A percentile compares a stretch with the other conserved stretches of the same genome.
Evolutionary conservation across 192 early-diverging fungal species (phyloP).

Genomic region (Allomyces macrogynus): DNA sequence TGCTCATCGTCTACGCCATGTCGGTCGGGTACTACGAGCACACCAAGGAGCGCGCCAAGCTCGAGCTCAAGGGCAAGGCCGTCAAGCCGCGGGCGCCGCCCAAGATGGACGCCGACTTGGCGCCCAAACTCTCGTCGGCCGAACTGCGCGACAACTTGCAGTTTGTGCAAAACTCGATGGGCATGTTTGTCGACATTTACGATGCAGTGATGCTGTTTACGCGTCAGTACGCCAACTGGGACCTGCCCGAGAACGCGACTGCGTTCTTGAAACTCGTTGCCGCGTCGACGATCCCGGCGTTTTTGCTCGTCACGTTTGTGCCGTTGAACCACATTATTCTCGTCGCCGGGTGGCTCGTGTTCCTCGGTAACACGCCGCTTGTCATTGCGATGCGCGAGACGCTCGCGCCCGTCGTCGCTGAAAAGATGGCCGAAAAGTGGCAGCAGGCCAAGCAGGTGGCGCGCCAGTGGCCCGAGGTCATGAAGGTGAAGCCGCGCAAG

Average conservation of each 20-base stretch:
- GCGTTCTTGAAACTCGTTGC: constrained; percentile 5
- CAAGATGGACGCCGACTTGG: background rate
- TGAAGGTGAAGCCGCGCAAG: constrained; percentile 1
- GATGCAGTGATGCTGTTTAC: background rate
- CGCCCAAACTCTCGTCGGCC: constrained; percentile 8
- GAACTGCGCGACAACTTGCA: constrained; percentile 21
- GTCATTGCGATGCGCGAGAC: constrained; percentile 19
- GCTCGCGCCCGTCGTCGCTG: constrained; percentile 16
- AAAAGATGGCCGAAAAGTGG: constrained; percentile 3
- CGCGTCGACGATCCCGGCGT: constrained; percentile 1
- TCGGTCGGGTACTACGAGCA: constrained; percentile 16
- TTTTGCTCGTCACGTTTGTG: constrained; percentile 4
- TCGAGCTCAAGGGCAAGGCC: constrained; percentile 1
- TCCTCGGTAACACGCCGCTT: constrained; percentile 22
- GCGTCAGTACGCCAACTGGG: background rate
- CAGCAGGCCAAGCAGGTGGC: background rate
- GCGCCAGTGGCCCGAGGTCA: background rate
- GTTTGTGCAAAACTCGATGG: constrained; percentile 33
- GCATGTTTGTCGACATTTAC: constrained; percentile 9
- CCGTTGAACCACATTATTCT: background rate
- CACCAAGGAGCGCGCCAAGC: constrained; percentile 9
- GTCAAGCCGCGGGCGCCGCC: constrained; percentile 1
- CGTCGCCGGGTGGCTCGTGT: constrained; percentile 14
- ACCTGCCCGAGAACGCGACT: constrained; percentile 1
- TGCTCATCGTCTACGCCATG: constrained; percentile 15